Evolutionary conservation across 768 basidiomycete genomes (phyloP), one percentile per base, ranked within the genome.

Genomic region (Psilocybe tampanensis): DNA sequence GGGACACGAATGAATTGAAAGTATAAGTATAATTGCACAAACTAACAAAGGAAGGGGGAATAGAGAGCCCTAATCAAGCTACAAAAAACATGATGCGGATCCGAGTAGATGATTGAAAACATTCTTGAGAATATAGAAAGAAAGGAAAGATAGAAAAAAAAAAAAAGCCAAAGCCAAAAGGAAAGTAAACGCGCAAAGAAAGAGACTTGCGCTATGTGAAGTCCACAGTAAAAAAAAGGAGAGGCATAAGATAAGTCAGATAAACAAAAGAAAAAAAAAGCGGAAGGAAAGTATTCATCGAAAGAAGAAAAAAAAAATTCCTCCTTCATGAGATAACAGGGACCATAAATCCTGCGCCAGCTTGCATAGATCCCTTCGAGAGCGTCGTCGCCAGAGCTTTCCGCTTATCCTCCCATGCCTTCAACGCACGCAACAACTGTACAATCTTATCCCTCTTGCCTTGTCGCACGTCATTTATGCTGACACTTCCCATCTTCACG

Each of bases 391-490:
- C 65, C 17, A 69, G 56, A 21, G 56, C 65, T 29, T 55, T 62
- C 32, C 89, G 72, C 73, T 88, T 89, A 36, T 94, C 92, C 69
- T 93, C 89, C 92, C 92, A 93, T 0, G 72, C 70, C 72, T 86
- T 90, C 64, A 94, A 68, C 34, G 90, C 89, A 63, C 79, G 85
- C 64, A 98, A 69, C 32, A 98, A 74, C 69, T 94, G 89, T 3
- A 88, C 63, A 58, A 96, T 84, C 76, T 92, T 95, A 44, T 90
- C 88, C 47, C 85, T 78, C 68, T 89, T 92, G 26, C 91, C 92
- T 59, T 85, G 83, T 49, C 92, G 80, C 32, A 98, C 80, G 72
- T 98, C 96, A 68, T 96, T 96, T 73, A 97, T 95, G 64, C 91
- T 94, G 29, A 98, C 89, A 59, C 86, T 85, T 8, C 91, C 95